Base-by-base conservation (phyloP, 2,329 filamentous ascomycete genomes). In the Penicillium sp. region DNA sequence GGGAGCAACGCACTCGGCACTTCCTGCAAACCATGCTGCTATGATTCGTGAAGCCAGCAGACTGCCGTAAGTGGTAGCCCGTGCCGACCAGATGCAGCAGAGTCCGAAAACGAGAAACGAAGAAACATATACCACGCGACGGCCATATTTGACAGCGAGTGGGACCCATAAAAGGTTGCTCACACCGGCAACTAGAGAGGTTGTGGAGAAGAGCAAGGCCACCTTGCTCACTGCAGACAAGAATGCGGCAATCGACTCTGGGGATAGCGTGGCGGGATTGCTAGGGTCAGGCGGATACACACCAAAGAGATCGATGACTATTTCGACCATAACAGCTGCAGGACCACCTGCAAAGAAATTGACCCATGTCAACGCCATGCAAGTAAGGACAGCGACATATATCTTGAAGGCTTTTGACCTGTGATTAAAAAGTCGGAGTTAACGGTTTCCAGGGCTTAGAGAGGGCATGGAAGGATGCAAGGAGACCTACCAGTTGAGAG, bases 281-380 rank as follows among this genome's bases (percentile, higher is more conserved):
- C 13, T 3, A 12, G 26, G 41, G 29, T 46, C 33, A 2, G 48
- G 26, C 18, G 48, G 9, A 13, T 32, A 27, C 9, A 51, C 27
- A 8, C 76, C 77, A 52, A 78, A 80, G 66, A 81, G 80, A 52
- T 75, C 71, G 7, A 73, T 56, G 3, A 80, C 75, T 4, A 77
- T 80, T 2, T 72, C 59, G 9, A 78, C 66, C 33, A 84, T 78
- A 47, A 78, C 79, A 24, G 83, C 76, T 3, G 76, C 75, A 3
- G 81, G 80, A 0, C 75, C 81, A n/a, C 80, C 81, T 0, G 80
- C 80, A 4, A 84, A 67, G 56, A 83, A 83, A 64, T 83, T 83
- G 67, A 75, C 80, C 65, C 83, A 74, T 54, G 81, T 73, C 68
- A 83, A 81, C 41, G 80, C 79, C 3, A 78, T 33, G 3, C 48